phyloP scores from a whole-genome alignment of 1,139 yeast species.

The Blastobotrys apis region DNA sequence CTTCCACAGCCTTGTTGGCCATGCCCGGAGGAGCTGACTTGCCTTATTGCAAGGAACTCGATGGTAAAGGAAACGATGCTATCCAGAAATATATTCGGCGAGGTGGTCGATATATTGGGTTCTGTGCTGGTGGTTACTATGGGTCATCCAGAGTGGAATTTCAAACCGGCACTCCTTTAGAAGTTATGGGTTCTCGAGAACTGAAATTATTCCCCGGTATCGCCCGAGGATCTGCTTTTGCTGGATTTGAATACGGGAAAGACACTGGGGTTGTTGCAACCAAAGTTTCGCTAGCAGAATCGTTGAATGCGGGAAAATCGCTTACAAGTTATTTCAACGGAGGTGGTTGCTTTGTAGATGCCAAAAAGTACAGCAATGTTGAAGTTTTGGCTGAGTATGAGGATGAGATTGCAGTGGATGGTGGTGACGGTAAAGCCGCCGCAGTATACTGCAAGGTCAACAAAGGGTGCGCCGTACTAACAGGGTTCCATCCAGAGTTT shows the following conservation, averaged over 20 bases:
- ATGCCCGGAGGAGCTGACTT: conserved; percentile 97
- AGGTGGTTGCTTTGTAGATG: conserved; percentile 80
- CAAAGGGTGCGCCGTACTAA: conserved; percentile 67
- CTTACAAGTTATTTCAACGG: conserved; percentile 68
- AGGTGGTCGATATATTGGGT: conserved; percentile 82
- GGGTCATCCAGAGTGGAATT: conserved; percentile 76
- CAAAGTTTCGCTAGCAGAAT: conserved; percentile 40
- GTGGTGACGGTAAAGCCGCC: conserved; percentile 44
- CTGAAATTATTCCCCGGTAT: conserved; percentile 76
- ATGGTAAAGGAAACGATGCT: conserved; percentile 60
- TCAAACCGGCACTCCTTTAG: conserved; percentile 68
- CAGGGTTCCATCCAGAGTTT: conserved; percentile 91
- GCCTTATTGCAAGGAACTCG: conserved; percentile 68
- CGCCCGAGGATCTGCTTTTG: conserved; percentile 74
- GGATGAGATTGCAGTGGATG: conserved; percentile 43
- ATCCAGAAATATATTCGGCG: conserved; percentile 62
- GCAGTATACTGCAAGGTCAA: conserved; percentile 66
- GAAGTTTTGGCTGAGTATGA: conserved; percentile 67
- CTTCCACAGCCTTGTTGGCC: conserved; percentile 72
- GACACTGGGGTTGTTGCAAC: conserved; percentile 72
- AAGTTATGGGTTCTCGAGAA: conserved; percentile 83
- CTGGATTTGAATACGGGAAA: conserved; percentile 74
- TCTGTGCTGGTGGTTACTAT: conserved; percentile 96
- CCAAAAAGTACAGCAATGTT: conserved; percentile 49
- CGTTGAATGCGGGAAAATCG: conserved; percentile 15